phyloP scores from a whole-genome alignment of 768 basidiomycete genomes.

The Serendipita sp. region DNA sequence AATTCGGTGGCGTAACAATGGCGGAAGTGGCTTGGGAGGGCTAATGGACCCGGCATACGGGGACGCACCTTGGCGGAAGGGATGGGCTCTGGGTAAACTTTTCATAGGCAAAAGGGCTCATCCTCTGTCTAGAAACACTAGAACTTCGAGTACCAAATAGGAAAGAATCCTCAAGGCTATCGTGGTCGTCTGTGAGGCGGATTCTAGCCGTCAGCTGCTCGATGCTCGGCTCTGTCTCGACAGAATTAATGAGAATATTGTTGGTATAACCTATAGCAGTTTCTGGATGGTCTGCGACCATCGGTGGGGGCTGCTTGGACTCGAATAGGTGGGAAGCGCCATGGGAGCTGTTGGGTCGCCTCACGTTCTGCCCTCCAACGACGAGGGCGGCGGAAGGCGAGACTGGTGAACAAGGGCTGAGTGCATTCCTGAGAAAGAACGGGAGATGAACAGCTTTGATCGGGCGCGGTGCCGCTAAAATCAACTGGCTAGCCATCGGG shows the following conservation, averaged over 20 bases:
- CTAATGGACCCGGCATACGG: not conserved
- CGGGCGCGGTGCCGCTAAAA: not conserved
- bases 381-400: not conserved
- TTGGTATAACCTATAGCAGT: no score
- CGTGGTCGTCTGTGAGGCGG: not conserved
- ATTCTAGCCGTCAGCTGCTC: not conserved
- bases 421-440: not conserved
- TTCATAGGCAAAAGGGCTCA: not conserved
- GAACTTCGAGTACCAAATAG: no score
- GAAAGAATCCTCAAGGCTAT: no score
- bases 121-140: no score
- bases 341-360: no score
- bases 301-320: no score
- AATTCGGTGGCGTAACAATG: not conserved
- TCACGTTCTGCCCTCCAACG: no score
- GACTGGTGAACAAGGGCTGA: not conserved
- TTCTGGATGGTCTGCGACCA: no score
- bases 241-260: not conserved
- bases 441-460: not conserved
- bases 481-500: not conserved
- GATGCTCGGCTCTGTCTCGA: not conserved
- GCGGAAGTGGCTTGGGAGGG: not conserved
- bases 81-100: not conserved
- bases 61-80: not conserved
- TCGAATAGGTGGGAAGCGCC: no score